These are phyloP conservation scores for Lecanicillium sp. DNA, from an alignment of 2,329 filamentous ascomycete genomes.

Conservation along the genomic window DNA sequence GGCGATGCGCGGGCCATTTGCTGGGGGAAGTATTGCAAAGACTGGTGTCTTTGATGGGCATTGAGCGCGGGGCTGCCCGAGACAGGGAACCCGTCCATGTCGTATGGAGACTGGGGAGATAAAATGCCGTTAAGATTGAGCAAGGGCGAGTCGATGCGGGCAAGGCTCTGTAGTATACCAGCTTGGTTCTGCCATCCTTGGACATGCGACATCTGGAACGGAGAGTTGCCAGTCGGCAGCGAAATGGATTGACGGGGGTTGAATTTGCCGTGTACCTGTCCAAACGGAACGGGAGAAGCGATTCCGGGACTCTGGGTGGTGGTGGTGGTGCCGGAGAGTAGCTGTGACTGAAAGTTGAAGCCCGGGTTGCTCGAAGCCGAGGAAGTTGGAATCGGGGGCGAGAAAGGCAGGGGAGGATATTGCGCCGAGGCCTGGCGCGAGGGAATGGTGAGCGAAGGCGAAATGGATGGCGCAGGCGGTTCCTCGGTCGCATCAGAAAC, in stretches of 20 bases:
- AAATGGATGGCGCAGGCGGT: constrained; percentile 56
- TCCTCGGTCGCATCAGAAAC: constrained; percentile 77
- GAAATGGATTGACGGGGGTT: constrained; percentile 69
- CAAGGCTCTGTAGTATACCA: constrained; percentile 46
- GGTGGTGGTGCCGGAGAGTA: constrained; percentile 56
- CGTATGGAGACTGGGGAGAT: constrained; percentile 60
- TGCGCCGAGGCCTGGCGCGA: constrained; percentile 67
- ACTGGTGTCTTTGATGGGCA: constrained; percentile 52
- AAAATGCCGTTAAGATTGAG: constrained; percentile 49
- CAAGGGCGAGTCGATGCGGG: constrained; percentile 59
- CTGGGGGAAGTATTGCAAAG: constrained; percentile 52
- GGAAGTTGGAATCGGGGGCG: constrained; percentile 73
- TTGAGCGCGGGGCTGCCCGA: constrained; percentile 36
- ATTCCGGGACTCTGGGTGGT: constrained; percentile 57
- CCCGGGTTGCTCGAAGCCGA: constrained; percentile 68
- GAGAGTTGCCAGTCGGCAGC: constrained; percentile 56
- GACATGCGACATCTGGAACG: constrained; percentile 60
- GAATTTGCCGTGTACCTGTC: constrained; percentile 50
- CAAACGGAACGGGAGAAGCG: constrained; percentile 67
- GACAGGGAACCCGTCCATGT: constrained; percentile 42
- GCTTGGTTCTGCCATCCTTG: constrained; percentile 53
- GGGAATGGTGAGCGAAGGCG: constrained; percentile 56
- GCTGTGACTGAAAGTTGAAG: constrained; percentile 51
- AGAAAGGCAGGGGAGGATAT: constrained; percentile 72
- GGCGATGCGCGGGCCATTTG: constrained; percentile 52